Percentiles rank a stretch among this genome's conserved stretches.
Conservation (phyloP, 768 basidiomycete species). For the Suillus subluteus region DNA sequence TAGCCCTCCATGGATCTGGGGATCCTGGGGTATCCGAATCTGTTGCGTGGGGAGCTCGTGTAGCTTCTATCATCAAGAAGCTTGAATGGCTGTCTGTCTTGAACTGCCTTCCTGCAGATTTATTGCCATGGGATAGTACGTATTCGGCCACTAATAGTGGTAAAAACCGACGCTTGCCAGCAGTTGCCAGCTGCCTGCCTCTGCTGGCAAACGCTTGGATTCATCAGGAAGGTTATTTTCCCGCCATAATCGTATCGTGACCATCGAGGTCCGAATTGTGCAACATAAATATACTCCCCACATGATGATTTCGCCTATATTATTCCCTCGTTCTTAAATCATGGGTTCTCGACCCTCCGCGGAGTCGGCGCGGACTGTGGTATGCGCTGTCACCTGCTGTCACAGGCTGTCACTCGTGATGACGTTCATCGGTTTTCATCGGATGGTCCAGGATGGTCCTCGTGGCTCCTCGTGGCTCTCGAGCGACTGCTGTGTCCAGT, state of each 20-base stretch:
- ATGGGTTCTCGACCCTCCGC: neutral
- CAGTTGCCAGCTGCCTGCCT: neutral
- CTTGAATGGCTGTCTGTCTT: neutral
- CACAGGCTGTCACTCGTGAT: neutral
- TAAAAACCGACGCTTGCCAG: neutral
- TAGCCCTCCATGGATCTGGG: neutral
- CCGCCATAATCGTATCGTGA: neutral
- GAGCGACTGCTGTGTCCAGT: neutral
- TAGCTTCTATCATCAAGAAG: neutral
- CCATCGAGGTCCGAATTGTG: neutral
- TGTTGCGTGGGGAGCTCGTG: neutral
- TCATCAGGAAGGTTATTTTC: neutral
- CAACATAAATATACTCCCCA: neutral
- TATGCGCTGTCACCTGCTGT: neutral
- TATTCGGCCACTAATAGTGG: neutral
- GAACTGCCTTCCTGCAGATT: neutral
- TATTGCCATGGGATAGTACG: neutral
- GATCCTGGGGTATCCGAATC: neutral
- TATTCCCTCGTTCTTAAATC: conserved; percentile 11
- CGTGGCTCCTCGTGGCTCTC: neutral
- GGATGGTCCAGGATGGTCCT: neutral
- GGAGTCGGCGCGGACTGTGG: neutral
- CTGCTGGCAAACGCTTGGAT: neutral
- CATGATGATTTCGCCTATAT: neutral
- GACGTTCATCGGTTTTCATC: neutral